Evolutionary conservation across 768 basidiomycete species (phyloP).

Genomic region (Russula virescens): DNA sequence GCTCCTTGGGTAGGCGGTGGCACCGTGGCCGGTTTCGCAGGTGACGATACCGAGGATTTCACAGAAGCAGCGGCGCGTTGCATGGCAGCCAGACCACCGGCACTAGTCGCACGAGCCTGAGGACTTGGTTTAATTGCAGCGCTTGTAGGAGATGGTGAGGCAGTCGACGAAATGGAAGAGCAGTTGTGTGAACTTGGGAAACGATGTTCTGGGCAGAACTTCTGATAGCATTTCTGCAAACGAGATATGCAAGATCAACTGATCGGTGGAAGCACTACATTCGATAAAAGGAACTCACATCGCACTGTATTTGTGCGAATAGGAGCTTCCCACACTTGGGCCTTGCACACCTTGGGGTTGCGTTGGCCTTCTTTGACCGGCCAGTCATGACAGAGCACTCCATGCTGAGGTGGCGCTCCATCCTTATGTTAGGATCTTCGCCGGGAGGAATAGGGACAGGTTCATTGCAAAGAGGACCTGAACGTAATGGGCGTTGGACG

Average conservation of each 20-base stretch:
- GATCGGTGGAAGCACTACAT: background rate
- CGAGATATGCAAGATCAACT: background rate
- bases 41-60: background rate
- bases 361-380: slow-evolving; percentile 40
- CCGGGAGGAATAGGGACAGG: slow-evolving; percentile 72
- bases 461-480: slow-evolving; percentile 71
- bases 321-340: slow-evolving; percentile 66
- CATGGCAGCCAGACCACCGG: slow-evolving; percentile 33
- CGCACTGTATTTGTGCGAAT: slow-evolving; percentile 67
- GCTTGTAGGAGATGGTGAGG: slow-evolving; percentile 13
- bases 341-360: slow-evolving; percentile 54
- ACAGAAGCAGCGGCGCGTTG: slow-evolving; percentile 11
- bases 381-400: slow-evolving; percentile 71
- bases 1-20: slow-evolving; percentile 22
- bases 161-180: slow-evolving; percentile 25
- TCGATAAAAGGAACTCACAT: slow-evolving; percentile 43
- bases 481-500: background rate
- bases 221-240: slow-evolving; percentile 57
- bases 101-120: slow-evolving; percentile 24
- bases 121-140: slow-evolving; percentile 18
- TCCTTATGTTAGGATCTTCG: slow-evolving; percentile 74
- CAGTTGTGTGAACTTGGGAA: slow-evolving; percentile 73
- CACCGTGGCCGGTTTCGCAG: slow-evolving; percentile 33
- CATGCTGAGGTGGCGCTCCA: slow-evolving; percentile 66
- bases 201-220: slow-evolving; percentile 75